These are phyloP conservation scores for Lojkania enalia DNA, from an alignment of 2,329 filamentous ascomycete species.

Conservation along the genomic window DNA sequence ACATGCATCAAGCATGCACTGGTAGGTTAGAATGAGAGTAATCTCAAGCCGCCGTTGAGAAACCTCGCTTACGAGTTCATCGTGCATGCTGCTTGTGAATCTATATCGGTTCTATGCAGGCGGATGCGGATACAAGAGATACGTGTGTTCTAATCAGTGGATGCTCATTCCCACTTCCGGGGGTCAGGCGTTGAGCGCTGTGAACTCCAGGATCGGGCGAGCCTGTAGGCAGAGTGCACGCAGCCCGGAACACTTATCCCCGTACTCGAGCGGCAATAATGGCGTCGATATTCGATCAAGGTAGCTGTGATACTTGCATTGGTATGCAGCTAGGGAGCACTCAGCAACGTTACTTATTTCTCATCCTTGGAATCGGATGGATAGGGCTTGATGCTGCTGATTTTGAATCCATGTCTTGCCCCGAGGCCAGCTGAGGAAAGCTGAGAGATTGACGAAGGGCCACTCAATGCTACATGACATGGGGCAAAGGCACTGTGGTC, in stretches of 20 bases:
- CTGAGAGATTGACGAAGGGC: background rate
- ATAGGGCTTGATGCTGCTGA: too few relatives aligned
- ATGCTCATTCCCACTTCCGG: conserved; percentile 1
- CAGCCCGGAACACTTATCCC: conserved; percentile 1
- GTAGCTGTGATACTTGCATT: background rate
- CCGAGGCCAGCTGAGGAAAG: conserved; percentile 4
- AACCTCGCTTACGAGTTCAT: background rate
- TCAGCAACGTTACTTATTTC: too few relatives aligned
- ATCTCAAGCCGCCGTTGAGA: background rate
- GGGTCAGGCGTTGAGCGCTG: background rate
- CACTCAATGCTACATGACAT: conserved; percentile 1
- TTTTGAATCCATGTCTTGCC: background rate
- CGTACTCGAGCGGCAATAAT: conserved; percentile 1
- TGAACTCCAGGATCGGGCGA: background rate
- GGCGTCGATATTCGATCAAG: background rate
- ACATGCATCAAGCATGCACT: too few relatives aligned
- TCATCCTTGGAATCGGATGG: too few relatives aligned
- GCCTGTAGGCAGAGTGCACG: background rate
- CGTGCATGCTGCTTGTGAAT: background rate
- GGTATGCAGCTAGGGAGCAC: background rate
- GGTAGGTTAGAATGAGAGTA: background rate
- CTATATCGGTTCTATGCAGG: background rate
- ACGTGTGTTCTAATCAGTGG: conserved; percentile 6
- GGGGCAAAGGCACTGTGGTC: background rate
- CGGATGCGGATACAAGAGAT: background rate